A percentile compares a stretch with the other conserved stretches of the same genome.
phyloP scores from a whole-genome alignment of 2,329 filamentous ascomycete species.

The Epichloe typhina region DNA sequence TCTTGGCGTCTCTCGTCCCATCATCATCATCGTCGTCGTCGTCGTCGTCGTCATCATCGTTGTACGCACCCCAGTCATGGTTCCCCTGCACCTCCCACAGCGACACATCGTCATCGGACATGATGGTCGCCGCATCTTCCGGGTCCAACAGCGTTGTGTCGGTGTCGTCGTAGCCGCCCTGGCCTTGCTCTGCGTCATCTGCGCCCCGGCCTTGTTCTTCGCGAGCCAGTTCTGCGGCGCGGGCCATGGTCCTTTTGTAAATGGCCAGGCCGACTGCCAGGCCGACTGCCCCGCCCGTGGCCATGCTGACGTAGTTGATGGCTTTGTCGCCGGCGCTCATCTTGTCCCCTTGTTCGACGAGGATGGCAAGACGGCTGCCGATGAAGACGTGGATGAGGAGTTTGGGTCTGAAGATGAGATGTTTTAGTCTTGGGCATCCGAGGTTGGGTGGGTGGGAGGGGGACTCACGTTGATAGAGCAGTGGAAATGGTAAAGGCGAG shows the following conservation, averaged over 20 bases:
- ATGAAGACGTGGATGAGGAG: constrained; percentile 88
- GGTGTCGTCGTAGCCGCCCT: constrained; percentile 28
- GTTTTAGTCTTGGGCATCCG: neutral
- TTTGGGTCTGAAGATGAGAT: constrained; percentile 47
- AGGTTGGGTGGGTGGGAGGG: neutral
- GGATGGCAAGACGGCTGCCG: constrained; percentile 64
- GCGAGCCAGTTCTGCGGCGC: constrained; percentile 43
- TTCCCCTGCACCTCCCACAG: constrained; percentile 35
- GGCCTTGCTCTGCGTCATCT: constrained; percentile 18
- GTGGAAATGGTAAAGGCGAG: constrained; percentile 70
- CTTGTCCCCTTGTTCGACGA: constrained; percentile 70
- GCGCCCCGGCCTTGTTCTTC: constrained; percentile 27
- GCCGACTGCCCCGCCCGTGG: constrained; percentile 58
- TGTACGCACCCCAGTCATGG: constrained; percentile 20
- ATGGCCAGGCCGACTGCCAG: constrained; percentile 70
- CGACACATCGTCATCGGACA: constrained; percentile 47
- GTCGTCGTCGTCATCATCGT: constrained; percentile 19
- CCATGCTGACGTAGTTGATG: constrained; percentile 74
- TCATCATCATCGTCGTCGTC: neutral
- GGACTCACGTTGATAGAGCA: constrained; percentile 48
- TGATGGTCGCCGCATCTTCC: constrained; percentile 37
- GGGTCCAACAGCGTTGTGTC: constrained; percentile 32
- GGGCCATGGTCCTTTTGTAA: constrained; percentile 57
- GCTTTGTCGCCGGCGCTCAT: constrained; percentile 70
- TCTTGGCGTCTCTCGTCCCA: constrained; percentile 1